Evolutionary conservation across 306 rosid species (phyloP), one percentile per base, ranked within the genome.

Genomic region (Trichosanthes truncata): DNA sequence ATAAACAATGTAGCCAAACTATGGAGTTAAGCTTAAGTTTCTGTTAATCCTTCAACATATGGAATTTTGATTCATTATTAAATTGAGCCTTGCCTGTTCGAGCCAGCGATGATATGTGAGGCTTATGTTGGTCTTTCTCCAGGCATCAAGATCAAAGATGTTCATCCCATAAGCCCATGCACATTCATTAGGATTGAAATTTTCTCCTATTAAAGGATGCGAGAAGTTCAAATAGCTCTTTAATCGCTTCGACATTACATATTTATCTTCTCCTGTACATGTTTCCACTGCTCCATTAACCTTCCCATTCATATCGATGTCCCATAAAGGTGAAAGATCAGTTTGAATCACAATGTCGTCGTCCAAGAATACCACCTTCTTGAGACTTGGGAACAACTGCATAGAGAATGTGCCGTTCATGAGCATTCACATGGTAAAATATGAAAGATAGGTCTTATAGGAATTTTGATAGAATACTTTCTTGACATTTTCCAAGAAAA

Each of bases 101-200:
- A 95, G 90, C 99, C 99, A 95, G 80, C 91, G 72, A 77, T 96
- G 93, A 83, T 93, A 96, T 69, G 91, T 85, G 23, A 63, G 76
- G 91, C 98, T 96, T 87, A 96, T 96, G 84, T 93, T 96, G 84
- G 99, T 93, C 83, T 84, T 96, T 84, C 98, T 88, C 99, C 99
- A 96, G 78, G 98, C 99, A 74, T 89, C 91, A 66, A 96, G 88
- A 84, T 96, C 98, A 77, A 96, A 96, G 76, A 96, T 89, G 87
- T 96, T 96, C 99, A 96, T 96, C 80, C 99, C 99, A 79, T 96
- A 96, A 49, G 99, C 99, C 99, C 98, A 96, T 14, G 99, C 99
- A 78, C 99, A 96, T 81, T 93, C 90, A 23, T 86, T 67, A 67
- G 99, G 96, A 49, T 88, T 57, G 68, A 96, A 96, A 57, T 81